These are phyloP conservation scores for Psilocybe subaeruginosa DNA, from an alignment of 768 basidiomycete species.

Conservation along the genomic window DNA sequence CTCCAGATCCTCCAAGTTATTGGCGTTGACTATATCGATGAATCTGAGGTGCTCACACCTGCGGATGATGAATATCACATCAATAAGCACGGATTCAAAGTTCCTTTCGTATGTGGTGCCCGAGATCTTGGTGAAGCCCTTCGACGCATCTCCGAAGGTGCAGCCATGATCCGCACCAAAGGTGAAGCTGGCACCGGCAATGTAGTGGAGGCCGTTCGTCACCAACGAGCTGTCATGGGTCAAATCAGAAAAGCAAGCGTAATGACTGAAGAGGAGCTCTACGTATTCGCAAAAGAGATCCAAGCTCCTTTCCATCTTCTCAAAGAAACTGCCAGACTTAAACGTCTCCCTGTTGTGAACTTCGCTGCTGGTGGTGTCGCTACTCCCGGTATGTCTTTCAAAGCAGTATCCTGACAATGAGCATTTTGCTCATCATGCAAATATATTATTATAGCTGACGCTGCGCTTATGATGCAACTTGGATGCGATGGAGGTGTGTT, in stretches of 20 bases:
- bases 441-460: constrained; percentile 65
- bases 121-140: constrained; percentile 95
- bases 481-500: constrained; percentile 91
- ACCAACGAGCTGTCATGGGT: constrained; percentile 80
- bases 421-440: not conserved
- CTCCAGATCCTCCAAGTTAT: constrained; percentile 87
- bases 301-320: constrained; percentile 94
- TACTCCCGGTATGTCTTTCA: constrained; percentile 68
- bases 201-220: constrained; percentile 92
- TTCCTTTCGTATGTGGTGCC: constrained; percentile 96
- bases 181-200: constrained; percentile 91
- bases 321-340: constrained; percentile 93
- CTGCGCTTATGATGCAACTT: constrained; percentile 98
- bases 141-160: constrained; percentile 95
- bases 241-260: constrained; percentile 85
- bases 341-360: constrained; percentile 93
- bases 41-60: constrained; percentile 92
- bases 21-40: constrained; percentile 96
- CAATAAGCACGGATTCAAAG: constrained; percentile 94
- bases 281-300: constrained; percentile 89
- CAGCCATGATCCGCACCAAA: constrained; percentile 98
- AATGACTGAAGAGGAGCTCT: constrained; percentile 96
- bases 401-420: not conserved
- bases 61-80: constrained; percentile 97
- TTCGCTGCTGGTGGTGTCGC: constrained; percentile 96